Evolutionary conservation across 805 yeast species (phyloP).

Genomic region (Pichia phayaonensis): DNA sequence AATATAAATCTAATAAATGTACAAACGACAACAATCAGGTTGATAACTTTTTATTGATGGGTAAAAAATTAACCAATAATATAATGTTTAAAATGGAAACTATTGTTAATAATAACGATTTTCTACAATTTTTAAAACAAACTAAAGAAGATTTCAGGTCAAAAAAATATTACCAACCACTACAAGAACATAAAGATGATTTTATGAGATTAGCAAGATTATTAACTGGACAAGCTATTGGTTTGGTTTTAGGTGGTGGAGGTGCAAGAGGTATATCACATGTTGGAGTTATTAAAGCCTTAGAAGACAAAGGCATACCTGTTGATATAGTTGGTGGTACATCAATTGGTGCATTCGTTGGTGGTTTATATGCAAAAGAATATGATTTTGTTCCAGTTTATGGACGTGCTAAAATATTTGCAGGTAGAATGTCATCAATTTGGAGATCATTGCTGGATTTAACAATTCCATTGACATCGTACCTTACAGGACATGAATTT

Average conservation of each 20-base stretch:
- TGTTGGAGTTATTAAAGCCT: conserved; percentile 81
- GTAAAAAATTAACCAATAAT: conserved; percentile 21
- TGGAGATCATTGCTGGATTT: conserved; percentile 84
- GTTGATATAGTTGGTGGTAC: conserved; percentile 94
- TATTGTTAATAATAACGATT: conserved; percentile 23
- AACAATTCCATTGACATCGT: conserved; percentile 90
- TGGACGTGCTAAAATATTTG: conserved; percentile 82
- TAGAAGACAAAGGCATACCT: conserved; percentile 90
- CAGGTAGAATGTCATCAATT: conserved; percentile 69
- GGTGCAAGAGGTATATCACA: conserved; percentile 95
- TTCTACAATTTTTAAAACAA: conserved; percentile 23
- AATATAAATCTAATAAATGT: conserved; percentile 9
- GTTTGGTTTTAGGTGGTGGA: conserved; percentile 93
- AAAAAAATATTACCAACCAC: conserved; percentile 26
- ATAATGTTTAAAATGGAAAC: conserved; percentile 23
- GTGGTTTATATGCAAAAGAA: conserved; percentile 90
- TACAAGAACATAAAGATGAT: conserved; percentile 69
- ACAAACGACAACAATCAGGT: not conserved
- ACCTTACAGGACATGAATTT: conserved; percentile 95
- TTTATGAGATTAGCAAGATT: conserved; percentile 85
- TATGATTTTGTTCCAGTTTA: conserved; percentile 86
- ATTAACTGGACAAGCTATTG: conserved; percentile 87
- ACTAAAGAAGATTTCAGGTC: conserved; percentile 19
- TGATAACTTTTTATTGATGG: conserved; percentile 15
- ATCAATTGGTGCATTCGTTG: conserved; percentile 91